Evolutionary conservation across 2,329 filamentous ascomycete genomes (phyloP).

Genomic region (Venturia aucupariae): DNA sequence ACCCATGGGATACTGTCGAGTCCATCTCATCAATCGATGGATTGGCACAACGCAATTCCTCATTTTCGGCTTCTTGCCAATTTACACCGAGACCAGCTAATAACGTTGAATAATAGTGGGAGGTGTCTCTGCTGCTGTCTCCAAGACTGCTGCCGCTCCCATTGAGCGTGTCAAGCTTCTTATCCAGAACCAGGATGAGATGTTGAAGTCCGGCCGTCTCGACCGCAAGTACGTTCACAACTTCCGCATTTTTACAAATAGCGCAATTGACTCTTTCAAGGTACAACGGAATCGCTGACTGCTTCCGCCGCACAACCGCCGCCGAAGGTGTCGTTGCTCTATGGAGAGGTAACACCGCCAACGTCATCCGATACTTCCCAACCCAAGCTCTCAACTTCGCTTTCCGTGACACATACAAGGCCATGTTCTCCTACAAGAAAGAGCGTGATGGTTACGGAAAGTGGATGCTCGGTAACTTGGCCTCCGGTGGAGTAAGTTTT

Average conservation of each 20-base stretch:
- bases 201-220: conserved; percentile 97
- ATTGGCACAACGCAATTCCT: not conserved
- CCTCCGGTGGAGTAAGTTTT: conserved; percentile 90
- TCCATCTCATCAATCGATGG: conserved; percentile 20
- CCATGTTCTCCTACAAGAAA: conserved; percentile 99
- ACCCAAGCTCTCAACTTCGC: conserved; percentile 99
- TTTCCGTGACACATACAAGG: conserved; percentile 99
- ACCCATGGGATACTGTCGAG: conserved; percentile 14
- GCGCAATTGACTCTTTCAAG: not conserved
- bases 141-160: conserved; percentile 98
- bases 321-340: conserved; percentile 90
- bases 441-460: conserved; percentile 94
- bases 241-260: not conserved
- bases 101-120: conserved; percentile 58
- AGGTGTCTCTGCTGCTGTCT: conserved; percentile 99
- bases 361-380: conserved; percentile 99
- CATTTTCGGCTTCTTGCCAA: not conserved
- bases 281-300: conserved; percentile 87
- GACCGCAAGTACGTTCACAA: conserved; percentile 72
- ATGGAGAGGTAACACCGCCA: conserved; percentile 99
- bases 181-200: conserved; percentile 99
- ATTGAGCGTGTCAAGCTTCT: conserved; percentile 99
- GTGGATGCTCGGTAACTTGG: conserved; percentile 99
- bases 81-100: not conserved
- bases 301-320: conserved; percentile 85